Percentiles rank a stretch among this genome's conserved stretches.
Conservation (phyloP, 2,329 filamentous ascomycete species). For the Leptographium galeiforme region DNA sequence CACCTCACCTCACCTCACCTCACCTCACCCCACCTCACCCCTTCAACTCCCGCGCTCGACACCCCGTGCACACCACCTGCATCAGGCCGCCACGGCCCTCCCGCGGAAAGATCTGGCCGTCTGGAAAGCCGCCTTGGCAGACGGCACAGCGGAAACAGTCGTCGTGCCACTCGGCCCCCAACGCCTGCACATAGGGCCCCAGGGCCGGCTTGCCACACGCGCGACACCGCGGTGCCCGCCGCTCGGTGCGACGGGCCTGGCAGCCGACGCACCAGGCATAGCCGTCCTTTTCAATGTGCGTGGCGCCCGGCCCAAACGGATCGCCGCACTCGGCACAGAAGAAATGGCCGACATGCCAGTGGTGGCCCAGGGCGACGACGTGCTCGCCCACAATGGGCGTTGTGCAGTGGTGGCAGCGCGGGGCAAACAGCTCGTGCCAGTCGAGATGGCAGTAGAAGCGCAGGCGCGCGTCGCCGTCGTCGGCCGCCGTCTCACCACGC, state of each 20-base stretch:
- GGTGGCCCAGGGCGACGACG: constrained; percentile 81
- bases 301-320: constrained; percentile 63
- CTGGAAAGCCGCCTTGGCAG: constrained; percentile 46
- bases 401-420: constrained; percentile 88
- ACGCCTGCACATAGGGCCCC: constrained; percentile 76
- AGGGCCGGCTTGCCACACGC: constrained; percentile 76
- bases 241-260: constrained; percentile 81
- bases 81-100: constrained; percentile 30
- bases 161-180: constrained; percentile 89
- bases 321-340: constrained; percentile 98
- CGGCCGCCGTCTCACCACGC: constrained; percentile 48
- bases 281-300: constrained; percentile 83
- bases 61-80: constrained; percentile 47
- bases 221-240: constrained; percentile 75
- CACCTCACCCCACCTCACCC: constrained; percentile 16
- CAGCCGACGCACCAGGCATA: constrained; percentile 95
- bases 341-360: constrained; percentile 96
- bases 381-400: constrained; percentile 95
- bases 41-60: constrained; percentile 48
- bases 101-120: constrained; percentile 52
- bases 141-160: constrained; percentile 72
- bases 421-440: constrained; percentile 89
- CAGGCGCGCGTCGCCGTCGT: constrained; percentile 59
- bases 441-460: constrained; percentile 98
- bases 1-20: constrained; percentile 6